A percentile compares a stretch with the other conserved stretches of the same genome.
Evolutionary conservation across 2,329 filamentous ascomycete species (phyloP).

Genomic region (Pseudogymnoascus sp.): DNA sequence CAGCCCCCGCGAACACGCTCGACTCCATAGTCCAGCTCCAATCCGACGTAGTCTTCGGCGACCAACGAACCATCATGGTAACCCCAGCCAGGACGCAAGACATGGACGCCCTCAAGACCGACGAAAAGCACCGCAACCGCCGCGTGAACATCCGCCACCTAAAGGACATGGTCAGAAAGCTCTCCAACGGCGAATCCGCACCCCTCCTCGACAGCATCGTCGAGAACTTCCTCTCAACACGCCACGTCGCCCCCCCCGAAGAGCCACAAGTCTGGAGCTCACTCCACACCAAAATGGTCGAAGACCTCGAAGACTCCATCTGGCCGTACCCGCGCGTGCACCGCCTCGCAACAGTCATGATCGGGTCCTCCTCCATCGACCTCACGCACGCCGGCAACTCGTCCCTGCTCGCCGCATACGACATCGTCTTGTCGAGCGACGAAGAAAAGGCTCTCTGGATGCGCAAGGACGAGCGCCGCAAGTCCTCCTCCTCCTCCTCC

Average conservation of each 20-base stretch:
- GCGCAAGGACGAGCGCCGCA: slow-evolving; percentile 19
- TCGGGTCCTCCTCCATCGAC: slow-evolving; percentile 36
- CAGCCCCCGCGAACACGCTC: slow-evolving; percentile 35
- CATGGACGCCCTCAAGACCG: slow-evolving; percentile 35
- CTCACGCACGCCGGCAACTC: slow-evolving; percentile 30
- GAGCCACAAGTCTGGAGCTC: slow-evolving; percentile 21
- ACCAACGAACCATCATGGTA: slow-evolving; percentile 46
- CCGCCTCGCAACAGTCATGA: slow-evolving; percentile 43
- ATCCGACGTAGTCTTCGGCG: slow-evolving; percentile 37
- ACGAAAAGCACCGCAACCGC: slow-evolving; percentile 40
- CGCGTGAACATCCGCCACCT: slow-evolving; percentile 59
- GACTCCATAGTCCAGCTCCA: slow-evolving; percentile 36
- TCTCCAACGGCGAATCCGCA: slow-evolving; percentile 20
- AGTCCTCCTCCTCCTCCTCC: background rate
- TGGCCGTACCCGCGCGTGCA: slow-evolving; percentile 55
- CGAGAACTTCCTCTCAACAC: slow-evolving; percentile 21
- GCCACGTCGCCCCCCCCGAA: slow-evolving; percentile 12
- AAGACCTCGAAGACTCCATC: slow-evolving; percentile 42
- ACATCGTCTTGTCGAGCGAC: slow-evolving; percentile 39
- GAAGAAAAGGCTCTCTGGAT: slow-evolving; percentile 37
- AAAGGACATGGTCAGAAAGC: slow-evolving; percentile 48
- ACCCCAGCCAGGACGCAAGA: slow-evolving; percentile 39
- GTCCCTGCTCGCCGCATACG: slow-evolving; percentile 31
- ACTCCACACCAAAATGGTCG: slow-evolving; percentile 13
- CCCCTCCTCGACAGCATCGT: slow-evolving; percentile 21